Conservation (phyloP, 345 rosid species). For the Tarenaya hassleriana region DNA sequence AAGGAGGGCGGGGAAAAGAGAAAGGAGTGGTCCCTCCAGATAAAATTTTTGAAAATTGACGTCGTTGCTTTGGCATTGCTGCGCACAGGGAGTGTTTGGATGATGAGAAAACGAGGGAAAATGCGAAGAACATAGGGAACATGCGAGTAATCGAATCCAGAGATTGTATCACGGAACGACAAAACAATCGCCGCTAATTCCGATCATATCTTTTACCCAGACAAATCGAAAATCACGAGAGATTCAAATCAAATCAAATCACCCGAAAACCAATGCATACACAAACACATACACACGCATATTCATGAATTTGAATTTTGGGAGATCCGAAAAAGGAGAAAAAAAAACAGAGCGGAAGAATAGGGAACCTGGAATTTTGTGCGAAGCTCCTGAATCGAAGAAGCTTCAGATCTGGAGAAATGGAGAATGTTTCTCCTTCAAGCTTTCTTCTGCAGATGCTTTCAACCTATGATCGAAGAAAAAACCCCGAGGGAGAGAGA, state of each 20-base stretch:
- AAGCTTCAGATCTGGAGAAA: conserved; percentile 26
- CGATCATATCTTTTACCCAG: too few species aligned
- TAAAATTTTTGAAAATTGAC: conserved; percentile 8
- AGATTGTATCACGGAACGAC: too few species aligned
- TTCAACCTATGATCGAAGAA: conserved; percentile 7
- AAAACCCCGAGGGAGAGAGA: conserved; percentile 3
- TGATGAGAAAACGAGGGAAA: conserved; percentile 13
- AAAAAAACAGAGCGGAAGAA: conserved; percentile 3
- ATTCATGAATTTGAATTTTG: conserved; percentile 5
- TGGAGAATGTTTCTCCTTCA: conserved; percentile 21
- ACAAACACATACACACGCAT: conserved; percentile 10
- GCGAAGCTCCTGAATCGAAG: conserved; percentile 16
- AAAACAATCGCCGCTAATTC: too few species aligned
- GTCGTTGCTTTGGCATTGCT: too few species aligned
- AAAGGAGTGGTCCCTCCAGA: conserved; percentile 18
- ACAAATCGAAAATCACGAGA: conserved; percentile 3
- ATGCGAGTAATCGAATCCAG: conserved; percentile 8
- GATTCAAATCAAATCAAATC: neutral
- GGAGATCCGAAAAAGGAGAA: conserved; percentile 17
- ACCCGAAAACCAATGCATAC: neutral
- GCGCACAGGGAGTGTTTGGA: conserved; percentile 7
- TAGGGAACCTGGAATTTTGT: conserved; percentile 19
- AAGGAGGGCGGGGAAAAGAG: neutral
- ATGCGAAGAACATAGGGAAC: neutral
- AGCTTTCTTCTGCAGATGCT: conserved; percentile 14